A percentile compares a stretch with the other conserved stretches of the same genome.
Evolutionary conservation across 305 asterid genomes (phyloP).

Genomic region (Caryopteris hybrid): DNA sequence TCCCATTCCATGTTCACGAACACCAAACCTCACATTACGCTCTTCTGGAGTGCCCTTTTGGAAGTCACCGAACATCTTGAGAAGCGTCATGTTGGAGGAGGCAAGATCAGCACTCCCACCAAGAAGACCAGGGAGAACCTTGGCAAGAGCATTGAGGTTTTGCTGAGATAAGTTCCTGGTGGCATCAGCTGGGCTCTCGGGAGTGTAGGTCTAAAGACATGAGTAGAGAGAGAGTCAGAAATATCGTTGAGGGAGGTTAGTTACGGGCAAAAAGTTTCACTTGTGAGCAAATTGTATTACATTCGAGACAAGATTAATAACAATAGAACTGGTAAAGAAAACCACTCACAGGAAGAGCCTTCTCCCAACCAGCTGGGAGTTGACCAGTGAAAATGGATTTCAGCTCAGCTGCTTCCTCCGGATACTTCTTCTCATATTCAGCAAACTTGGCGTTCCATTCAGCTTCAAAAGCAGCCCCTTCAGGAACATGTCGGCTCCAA

Average conservation of each 20-base stretch:
- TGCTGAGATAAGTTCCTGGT: slow-evolving; percentile 81
- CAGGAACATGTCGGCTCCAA: slow-evolving; percentile 74
- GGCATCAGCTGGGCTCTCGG: slow-evolving; percentile 87
- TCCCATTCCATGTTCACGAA: slow-evolving; percentile 95
- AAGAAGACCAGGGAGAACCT: slow-evolving; percentile 85
- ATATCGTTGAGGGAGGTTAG: neutral
- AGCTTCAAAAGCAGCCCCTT: slow-evolving; percentile 78
- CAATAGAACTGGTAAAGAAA: neutral
- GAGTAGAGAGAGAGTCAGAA: neutral
- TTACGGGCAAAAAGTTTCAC: neutral
- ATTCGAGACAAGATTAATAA: neutral
- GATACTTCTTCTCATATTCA: slow-evolving; percentile 82
- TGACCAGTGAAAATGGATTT: slow-evolving; percentile 66
- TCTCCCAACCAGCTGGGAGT: slow-evolving; percentile 91
- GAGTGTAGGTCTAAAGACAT: slow-evolving; percentile 71
- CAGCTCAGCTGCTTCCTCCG: slow-evolving; percentile 80
- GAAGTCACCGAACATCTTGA: slow-evolving; percentile 84
- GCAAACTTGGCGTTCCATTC: slow-evolving; percentile 87
- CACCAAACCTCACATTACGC: slow-evolving; percentile 86
- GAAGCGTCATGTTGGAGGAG: slow-evolving; percentile 96
- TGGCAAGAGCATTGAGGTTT: slow-evolving; percentile 85
- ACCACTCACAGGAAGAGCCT: slow-evolving; percentile 84
- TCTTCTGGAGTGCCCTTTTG: slow-evolving; percentile 88
- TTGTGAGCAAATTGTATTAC: no score
- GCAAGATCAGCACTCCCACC: slow-evolving; percentile 99